phyloP scores from a whole-genome alignment of 2,329 filamentous ascomycete species.

The Fusarium hainanense region DNA sequence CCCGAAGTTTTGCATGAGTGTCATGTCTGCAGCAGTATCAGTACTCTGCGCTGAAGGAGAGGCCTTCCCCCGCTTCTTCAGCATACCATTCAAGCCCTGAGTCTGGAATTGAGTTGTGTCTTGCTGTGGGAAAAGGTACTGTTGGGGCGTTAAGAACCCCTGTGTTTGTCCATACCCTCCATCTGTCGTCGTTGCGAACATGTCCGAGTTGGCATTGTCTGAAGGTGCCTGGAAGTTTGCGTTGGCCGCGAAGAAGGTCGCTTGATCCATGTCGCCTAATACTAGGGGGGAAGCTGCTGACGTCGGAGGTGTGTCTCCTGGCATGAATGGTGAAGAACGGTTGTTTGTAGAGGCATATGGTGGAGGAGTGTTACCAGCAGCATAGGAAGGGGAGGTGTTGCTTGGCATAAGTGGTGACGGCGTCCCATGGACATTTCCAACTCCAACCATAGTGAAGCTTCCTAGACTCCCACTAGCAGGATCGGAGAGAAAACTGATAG shows the following conservation, averaged over 20 bases:
- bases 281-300: conserved; percentile 56
- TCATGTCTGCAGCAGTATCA: conserved; percentile 45
- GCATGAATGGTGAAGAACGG: conserved; percentile 27
- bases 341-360: conserved; percentile 19
- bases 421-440: conserved; percentile 51
- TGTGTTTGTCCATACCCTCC: conserved; percentile 49
- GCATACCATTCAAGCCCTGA: conserved; percentile 44
- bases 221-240: conserved; percentile 47
- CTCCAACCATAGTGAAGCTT: conserved; percentile 61
- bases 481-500: conserved; percentile 60
- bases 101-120: conserved; percentile 39
- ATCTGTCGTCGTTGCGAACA: conserved; percentile 49
- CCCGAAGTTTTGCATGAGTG: conserved; percentile 50
- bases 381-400: conserved; percentile 25
- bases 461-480: conserved; percentile 63
- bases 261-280: conserved; percentile 53
- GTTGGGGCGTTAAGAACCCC: conserved; percentile 53
- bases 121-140: conserved; percentile 54
- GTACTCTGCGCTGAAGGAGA: conserved; percentile 28
- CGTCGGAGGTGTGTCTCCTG: conserved; percentile 45
- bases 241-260: conserved; percentile 50
- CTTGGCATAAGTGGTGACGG: conserved; percentile 25
- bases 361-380: conserved; percentile 39
- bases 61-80: conserved; percentile 13
- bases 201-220: conserved; percentile 39